Conservation (phyloP, 2,329 filamentous ascomycete species). For the Sporothrix brasiliensis region DNA sequence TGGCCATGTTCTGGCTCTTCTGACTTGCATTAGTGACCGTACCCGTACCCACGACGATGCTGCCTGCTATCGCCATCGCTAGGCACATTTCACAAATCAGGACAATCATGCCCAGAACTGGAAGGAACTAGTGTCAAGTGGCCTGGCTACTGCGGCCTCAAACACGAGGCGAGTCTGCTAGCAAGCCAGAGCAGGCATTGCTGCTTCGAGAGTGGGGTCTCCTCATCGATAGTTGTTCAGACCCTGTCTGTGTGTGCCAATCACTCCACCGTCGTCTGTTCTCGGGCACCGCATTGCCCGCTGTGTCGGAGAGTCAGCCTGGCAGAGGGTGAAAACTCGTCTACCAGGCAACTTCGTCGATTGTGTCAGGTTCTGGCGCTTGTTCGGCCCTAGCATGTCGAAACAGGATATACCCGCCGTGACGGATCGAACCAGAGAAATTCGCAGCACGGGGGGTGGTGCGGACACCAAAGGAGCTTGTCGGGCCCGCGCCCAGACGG, state of each 20-base stretch:
- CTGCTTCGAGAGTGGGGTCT: conserved; percentile 6
- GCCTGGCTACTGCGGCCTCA: conserved; percentile 8
- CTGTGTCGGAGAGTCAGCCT: background rate
- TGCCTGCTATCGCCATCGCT: conserved; percentile 13
- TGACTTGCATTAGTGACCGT: conserved; percentile 11
- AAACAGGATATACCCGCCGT: conserved; percentile 10
- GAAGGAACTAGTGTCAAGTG: conserved; percentile 10
- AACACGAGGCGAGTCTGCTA: background rate
- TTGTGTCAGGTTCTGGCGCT: background rate
- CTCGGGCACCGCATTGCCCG: background rate
- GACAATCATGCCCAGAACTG: conserved; percentile 6
- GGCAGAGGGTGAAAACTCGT: background rate
- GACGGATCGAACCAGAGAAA: conserved; percentile 3
- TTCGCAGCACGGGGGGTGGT: background rate
- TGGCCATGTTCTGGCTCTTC: background rate
- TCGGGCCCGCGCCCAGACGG: background rate
- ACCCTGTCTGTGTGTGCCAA: conserved; percentile 3
- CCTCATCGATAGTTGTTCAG: background rate
- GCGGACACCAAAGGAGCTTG: conserved; percentile 2
- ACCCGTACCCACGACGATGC: conserved; percentile 1
- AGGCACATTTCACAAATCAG: background rate
- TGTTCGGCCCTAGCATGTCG: background rate
- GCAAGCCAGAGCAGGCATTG: background rate
- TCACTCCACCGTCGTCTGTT: background rate
- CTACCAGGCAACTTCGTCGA: background rate